Percentiles rank a stretch among this genome's conserved stretches.
Evolutionary conservation across 192 early-diverging fungal genomes (phyloP).

Genomic region (Umbelopsis ramanniana): DNA sequence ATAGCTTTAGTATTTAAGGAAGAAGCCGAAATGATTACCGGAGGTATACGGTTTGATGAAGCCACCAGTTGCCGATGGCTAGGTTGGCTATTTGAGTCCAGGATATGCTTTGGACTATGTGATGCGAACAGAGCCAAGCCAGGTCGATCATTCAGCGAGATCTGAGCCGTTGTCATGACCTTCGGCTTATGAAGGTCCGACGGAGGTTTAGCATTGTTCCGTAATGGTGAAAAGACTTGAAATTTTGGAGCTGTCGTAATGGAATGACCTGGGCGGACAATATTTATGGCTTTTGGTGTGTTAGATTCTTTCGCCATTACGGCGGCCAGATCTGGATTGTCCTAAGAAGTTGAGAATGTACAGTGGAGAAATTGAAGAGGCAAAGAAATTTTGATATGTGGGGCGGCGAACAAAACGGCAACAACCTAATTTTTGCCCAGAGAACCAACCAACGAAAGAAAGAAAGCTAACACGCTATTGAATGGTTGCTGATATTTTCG

Average conservation of each 20-base stretch:
- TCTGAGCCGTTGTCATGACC: conserved; percentile 13
- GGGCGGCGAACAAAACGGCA: background rate
- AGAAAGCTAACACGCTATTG: too few relatives aligned
- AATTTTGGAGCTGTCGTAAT: conserved; percentile 15
- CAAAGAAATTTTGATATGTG: background rate
- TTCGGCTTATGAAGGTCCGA: conserved; percentile 13
- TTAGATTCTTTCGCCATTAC: conserved; percentile 23
- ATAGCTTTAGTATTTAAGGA: background rate
- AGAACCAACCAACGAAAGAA: too few relatives aligned
- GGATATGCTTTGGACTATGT: background rate
- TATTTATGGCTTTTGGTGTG: conserved; percentile 15
- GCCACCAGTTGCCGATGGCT: background rate
- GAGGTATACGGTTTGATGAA: conserved; percentile 7
- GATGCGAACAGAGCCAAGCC: conserved; percentile 6
- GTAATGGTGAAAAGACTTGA: conserved; percentile 19
- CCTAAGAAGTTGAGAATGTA: background rate
- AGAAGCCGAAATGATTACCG: background rate
- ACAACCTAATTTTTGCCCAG: too few relatives aligned
- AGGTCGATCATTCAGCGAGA: conserved; percentile 8
- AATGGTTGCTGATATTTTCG: too few relatives aligned
- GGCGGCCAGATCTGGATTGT: conserved; percentile 2
- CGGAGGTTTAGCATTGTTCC: conserved; percentile 21
- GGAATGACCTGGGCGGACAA: conserved; percentile 9
- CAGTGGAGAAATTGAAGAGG: background rate
- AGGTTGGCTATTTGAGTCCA: background rate